Conservation (phyloP, 1,139 yeast genomes). For the Meyerozyma guilliermondii region DNA sequence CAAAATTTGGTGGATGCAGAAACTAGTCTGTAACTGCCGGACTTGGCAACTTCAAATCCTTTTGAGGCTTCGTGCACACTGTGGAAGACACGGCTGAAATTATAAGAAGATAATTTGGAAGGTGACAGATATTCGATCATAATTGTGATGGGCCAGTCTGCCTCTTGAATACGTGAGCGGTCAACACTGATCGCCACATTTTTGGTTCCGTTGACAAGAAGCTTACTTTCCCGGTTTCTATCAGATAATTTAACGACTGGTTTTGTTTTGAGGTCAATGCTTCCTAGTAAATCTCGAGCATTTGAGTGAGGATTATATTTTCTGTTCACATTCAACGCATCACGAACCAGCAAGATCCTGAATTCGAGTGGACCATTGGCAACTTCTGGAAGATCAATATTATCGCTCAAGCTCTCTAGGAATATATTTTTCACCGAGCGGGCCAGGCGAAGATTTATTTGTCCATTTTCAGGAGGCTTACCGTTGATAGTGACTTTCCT, state of each 20-base stretch:
- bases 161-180: slow-evolving; percentile 8
- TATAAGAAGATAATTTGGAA: slow-evolving; percentile 32
- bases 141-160: slow-evolving; percentile 3
- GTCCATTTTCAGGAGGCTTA: not conserved
- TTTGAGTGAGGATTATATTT: slow-evolving; percentile 47
- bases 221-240: slow-evolving; percentile 34
- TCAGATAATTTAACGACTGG: slow-evolving; percentile 45
- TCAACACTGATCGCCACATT: slow-evolving; percentile 19
- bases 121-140: slow-evolving; percentile 18
- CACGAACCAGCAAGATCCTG: slow-evolving; percentile 61
- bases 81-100: slow-evolving; percentile 34
- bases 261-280: slow-evolving; percentile 58
- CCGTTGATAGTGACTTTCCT: slow-evolving; percentile 21
- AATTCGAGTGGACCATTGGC: slow-evolving; percentile 60
- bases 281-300: slow-evolving; percentile 44
- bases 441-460: not conserved
- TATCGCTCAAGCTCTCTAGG: slow-evolving; percentile 18
- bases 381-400: slow-evolving; percentile 17
- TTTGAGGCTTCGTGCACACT: slow-evolving; percentile 19
- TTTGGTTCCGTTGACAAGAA: slow-evolving; percentile 38
- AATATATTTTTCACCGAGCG: not conserved
- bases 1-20: slow-evolving; percentile 58
- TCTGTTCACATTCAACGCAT: slow-evolving; percentile 68
- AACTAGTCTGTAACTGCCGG: slow-evolving; percentile 61
- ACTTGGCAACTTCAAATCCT: slow-evolving; percentile 41